Percentiles rank a stretch among this genome's conserved stretches.
phyloP scores from a whole-genome alignment of 257 asterid genomes.

The Cinchona pubescens region DNA sequence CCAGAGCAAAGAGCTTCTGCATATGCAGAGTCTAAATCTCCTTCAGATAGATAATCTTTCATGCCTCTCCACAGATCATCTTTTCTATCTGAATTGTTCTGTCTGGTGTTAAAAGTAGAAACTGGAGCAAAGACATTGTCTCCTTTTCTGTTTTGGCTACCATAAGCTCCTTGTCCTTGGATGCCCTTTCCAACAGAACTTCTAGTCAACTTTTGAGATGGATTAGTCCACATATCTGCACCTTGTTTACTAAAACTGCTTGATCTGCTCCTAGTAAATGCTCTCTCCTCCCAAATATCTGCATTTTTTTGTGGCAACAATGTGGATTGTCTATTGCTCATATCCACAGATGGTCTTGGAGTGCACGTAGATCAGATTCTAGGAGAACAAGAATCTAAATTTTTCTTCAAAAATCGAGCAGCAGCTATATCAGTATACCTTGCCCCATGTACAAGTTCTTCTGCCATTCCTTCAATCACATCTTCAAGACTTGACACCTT shows the following conservation, averaged over 20 bases:
- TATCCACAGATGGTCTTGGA: constrained; percentile 70
- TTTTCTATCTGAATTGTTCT: constrained; percentile 43
- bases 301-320: constrained; percentile 42
- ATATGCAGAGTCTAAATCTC: constrained; percentile 79
- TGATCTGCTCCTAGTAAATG: constrained; percentile 46
- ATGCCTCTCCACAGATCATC: constrained; percentile 50
- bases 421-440: constrained; percentile 46
- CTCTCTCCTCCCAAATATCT: constrained; percentile 48
- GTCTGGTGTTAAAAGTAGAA: constrained; percentile 39
- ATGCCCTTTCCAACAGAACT: constrained; percentile 42
- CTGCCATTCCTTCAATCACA: constrained; percentile 67
- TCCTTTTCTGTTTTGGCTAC: constrained; percentile 44
- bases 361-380: constrained; percentile 71
- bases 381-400: constrained; percentile 62
- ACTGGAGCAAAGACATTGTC: constrained; percentile 37
- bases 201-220: constrained; percentile 45
- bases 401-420: constrained; percentile 49
- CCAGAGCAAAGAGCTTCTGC: constrained; percentile 69
- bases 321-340: constrained; percentile 43
- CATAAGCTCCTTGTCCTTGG: constrained; percentile 35
- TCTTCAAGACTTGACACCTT: constrained; percentile 84
- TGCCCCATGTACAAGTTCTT: constrained; percentile 53
- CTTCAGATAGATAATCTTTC: constrained; percentile 51
- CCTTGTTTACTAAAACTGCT: constrained; percentile 49
- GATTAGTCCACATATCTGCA: constrained; percentile 52